These are phyloP conservation scores for Aspergillus leporis DNA, from an alignment of 495 filamentous ascomycete genomes.

Conservation along the genomic window DNA sequence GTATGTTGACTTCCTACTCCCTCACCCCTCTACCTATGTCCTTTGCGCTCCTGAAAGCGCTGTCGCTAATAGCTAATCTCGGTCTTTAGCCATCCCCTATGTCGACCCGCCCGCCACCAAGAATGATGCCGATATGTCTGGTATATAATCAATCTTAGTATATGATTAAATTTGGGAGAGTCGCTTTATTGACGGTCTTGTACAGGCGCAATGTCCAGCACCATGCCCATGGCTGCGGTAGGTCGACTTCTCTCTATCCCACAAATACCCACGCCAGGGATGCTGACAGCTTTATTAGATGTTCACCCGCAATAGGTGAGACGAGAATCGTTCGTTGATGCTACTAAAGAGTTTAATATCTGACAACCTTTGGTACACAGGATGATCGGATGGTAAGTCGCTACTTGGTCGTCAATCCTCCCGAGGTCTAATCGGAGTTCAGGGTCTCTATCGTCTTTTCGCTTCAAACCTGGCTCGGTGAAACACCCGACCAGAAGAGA, in stretches of 20 bases:
- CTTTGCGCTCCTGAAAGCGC: neutral
- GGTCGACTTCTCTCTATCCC: constrained; percentile 26
- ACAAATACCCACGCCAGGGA: neutral
- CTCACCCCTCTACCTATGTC: neutral
- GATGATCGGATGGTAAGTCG: constrained; percentile 75
- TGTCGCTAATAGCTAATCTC: constrained; percentile 20
- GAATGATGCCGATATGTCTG: constrained; percentile 54
- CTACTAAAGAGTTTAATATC: neutral
- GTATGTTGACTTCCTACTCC: constrained; percentile 48
- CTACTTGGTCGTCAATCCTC: neutral
- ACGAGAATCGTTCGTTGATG: neutral
- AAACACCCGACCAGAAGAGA: constrained; percentile 73
- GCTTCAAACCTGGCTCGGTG: constrained; percentile 82
- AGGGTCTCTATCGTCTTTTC: constrained; percentile 85
- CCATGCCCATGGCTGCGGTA: constrained; percentile 88
- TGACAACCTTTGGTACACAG: constrained; percentile 30
- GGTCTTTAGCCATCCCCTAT: constrained; percentile 59
- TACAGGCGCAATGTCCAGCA: constrained; percentile 73
- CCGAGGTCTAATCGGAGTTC: constrained; percentile 4
- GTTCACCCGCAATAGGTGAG: constrained; percentile 86
- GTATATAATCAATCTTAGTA: constrained; percentile 30
- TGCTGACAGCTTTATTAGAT: constrained; percentile 53
- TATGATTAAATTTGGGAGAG: neutral
- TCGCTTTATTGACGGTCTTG: constrained; percentile 25
- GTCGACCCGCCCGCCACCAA: constrained; percentile 57